A percentile compares a stretch with the other conserved stretches of the same genome.
Conservation (phyloP, 2,329 filamentous ascomycete species). For the Aspergillus aculeatinus region DNA sequence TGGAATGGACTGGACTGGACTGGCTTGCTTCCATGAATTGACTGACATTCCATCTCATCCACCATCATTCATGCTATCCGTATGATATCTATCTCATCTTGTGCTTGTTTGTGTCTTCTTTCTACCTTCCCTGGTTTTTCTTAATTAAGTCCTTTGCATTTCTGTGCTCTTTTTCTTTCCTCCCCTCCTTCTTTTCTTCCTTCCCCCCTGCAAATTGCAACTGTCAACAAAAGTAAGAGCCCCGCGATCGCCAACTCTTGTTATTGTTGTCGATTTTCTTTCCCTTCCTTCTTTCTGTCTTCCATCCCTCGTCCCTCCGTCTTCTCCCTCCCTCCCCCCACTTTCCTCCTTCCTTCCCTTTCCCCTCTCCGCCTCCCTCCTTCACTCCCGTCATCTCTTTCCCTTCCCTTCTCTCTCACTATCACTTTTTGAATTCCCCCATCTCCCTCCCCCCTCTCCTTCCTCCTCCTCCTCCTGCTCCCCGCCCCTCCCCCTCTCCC, state of each 20-base stretch:
- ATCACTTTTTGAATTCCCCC: constrained; percentile 19
- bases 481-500: constrained; percentile 14
- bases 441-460: constrained; percentile 14
- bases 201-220: neutral
- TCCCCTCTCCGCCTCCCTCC: neutral
- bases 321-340: neutral
- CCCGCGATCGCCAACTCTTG: constrained; percentile 20
- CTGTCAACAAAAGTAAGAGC: constrained; percentile 23
- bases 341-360: constrained; percentile 1
- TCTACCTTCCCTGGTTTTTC: neutral
- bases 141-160: neutral
- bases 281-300: constrained; percentile 7
- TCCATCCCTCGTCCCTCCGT: constrained; percentile 11
- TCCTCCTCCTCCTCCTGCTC: neutral
- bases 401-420: constrained; percentile 18
- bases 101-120: no score
- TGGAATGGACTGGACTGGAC: no score
- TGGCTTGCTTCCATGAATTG: no score
- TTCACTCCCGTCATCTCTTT: neutral
- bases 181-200: neutral
- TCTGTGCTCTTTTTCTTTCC: neutral
- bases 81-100: no score
- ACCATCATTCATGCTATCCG: no score
- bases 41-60: no score
- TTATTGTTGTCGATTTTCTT: neutral